phyloP scores from a whole-genome alignment of 305 asterid genomes.

The Fraxinus velutina region DNA sequence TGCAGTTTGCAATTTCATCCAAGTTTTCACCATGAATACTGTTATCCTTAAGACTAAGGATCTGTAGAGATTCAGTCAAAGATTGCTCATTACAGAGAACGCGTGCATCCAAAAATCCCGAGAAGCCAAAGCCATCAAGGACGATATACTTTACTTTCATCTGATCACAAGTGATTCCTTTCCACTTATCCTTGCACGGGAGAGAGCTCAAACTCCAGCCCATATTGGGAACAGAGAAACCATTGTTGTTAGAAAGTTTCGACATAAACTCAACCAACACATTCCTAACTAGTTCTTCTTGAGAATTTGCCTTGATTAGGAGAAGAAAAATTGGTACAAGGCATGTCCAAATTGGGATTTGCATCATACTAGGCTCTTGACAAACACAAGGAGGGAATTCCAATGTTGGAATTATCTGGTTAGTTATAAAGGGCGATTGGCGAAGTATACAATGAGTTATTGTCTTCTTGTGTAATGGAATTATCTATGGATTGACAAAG shows the following conservation, averaged over 20 bases:
- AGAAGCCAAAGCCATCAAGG: constrained; percentile 37
- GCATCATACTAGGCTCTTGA: constrained; percentile 26
- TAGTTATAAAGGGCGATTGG: neutral
- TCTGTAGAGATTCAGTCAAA: constrained; percentile 31
- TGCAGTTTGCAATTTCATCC: constrained; percentile 46
- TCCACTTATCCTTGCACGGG: constrained; percentile 51
- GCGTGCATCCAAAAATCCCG: constrained; percentile 42
- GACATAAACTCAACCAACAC: constrained; percentile 39
- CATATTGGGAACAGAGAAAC: constrained; percentile 1
- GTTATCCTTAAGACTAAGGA: constrained; percentile 35
- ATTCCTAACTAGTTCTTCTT: constrained; percentile 27
- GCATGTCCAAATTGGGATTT: constrained; percentile 19
- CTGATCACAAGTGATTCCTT: constrained; percentile 42
- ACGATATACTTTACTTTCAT: constrained; percentile 29
- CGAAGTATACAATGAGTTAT: constrained; percentile 28
- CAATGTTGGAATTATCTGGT: neutral
- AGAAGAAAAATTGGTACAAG: constrained; percentile 28
- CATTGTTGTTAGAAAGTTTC: constrained; percentile 33
- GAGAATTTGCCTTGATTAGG: constrained; percentile 22
- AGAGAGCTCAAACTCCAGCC: constrained; percentile 51
- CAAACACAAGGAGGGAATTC: constrained; percentile 13
- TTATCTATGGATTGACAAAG: neutral
- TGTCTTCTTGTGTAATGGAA: neutral
- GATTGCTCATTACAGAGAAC: constrained; percentile 39
- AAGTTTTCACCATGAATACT: constrained; percentile 32